Evolutionary conservation across 805 yeast species (phyloP).

Genomic region (Candida sanyiensis): DNA sequence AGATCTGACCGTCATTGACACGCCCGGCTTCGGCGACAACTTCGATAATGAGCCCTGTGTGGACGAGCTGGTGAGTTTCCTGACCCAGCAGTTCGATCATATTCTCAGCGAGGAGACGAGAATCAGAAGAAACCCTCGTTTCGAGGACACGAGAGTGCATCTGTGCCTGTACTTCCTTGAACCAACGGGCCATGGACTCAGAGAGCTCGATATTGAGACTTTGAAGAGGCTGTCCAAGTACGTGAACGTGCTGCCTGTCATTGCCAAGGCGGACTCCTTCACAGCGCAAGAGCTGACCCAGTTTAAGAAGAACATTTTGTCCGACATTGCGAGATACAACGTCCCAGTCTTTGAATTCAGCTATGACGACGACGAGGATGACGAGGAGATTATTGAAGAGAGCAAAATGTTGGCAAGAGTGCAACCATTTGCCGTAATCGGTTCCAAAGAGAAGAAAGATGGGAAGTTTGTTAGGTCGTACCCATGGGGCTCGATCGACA

Average conservation of each 20-base stretch:
- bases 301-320: constrained; percentile 55
- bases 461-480: constrained; percentile 57
- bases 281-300: constrained; percentile 50
- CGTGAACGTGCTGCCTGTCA: constrained; percentile 68
- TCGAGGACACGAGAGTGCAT: constrained; percentile 73
- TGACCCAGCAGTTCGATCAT: constrained; percentile 72
- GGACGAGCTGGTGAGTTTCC: constrained; percentile 55
- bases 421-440: constrained; percentile 73
- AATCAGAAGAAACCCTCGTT: constrained; percentile 78
- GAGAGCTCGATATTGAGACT: constrained; percentile 65
- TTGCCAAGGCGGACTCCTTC: constrained; percentile 68
- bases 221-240: constrained; percentile 68
- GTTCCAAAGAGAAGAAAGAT: constrained; percentile 54
- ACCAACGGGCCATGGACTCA: constrained; percentile 73
- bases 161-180: constrained; percentile 66
- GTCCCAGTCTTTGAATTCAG: constrained; percentile 72
- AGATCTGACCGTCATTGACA: constrained; percentile 58
- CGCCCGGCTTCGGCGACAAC: constrained; percentile 74
- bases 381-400: constrained; percentile 63
- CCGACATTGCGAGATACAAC: constrained; percentile 60
- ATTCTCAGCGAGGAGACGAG: constrained; percentile 84
- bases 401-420: constrained; percentile 52
- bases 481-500: constrained; percentile 68
- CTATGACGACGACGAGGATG: constrained; percentile 69
- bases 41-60: constrained; percentile 64